These are phyloP conservation scores for Baorangia bicolor DNA, from an alignment of 768 basidiomycete genomes.

Conservation along the genomic window DNA sequence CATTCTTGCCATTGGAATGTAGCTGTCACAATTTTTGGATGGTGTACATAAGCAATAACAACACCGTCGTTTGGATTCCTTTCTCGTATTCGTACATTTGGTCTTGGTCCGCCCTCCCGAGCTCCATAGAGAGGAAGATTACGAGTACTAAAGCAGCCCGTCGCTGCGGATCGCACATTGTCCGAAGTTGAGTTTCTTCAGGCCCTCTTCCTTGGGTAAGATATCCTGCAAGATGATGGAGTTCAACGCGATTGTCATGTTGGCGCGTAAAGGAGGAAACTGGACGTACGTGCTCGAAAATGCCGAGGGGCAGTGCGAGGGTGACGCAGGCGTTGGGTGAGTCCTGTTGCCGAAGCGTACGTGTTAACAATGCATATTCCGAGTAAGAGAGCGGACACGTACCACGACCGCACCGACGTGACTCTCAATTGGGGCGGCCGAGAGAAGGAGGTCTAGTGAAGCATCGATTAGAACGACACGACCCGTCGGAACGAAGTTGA, in stretches of 20 bases:
- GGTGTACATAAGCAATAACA: neutral
- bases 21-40: neutral
- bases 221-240: slow-evolving; percentile 49
- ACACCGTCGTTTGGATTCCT: neutral
- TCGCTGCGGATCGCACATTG: slow-evolving; percentile 69
- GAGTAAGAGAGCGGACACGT: slow-evolving; percentile 23
- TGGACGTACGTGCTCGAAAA: slow-evolving; percentile 63
- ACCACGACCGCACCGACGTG: slow-evolving; percentile 72
- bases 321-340: slow-evolving; percentile 80
- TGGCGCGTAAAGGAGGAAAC: neutral
- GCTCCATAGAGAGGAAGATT: neutral
- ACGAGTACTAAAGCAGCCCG: slow-evolving; percentile 41
- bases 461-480: neutral
- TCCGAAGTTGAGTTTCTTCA: slow-evolving; percentile 57
- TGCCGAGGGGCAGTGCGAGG: slow-evolving; percentile 69
- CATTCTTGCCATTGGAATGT: neutral
- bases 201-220: slow-evolving; percentile 59
- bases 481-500: neutral
- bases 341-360: slow-evolving; percentile 40
- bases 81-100: neutral
- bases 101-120: neutral
- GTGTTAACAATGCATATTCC: neutral
- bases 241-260: neutral
- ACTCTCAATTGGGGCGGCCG: slow-evolving; percentile 68
- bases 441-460: slow-evolving; percentile 58